Percentiles rank a stretch among this genome's conserved stretches.
Evolutionary conservation across 1,139 yeast genomes (phyloP).

Genomic region (Blastobotrys elegans): DNA sequence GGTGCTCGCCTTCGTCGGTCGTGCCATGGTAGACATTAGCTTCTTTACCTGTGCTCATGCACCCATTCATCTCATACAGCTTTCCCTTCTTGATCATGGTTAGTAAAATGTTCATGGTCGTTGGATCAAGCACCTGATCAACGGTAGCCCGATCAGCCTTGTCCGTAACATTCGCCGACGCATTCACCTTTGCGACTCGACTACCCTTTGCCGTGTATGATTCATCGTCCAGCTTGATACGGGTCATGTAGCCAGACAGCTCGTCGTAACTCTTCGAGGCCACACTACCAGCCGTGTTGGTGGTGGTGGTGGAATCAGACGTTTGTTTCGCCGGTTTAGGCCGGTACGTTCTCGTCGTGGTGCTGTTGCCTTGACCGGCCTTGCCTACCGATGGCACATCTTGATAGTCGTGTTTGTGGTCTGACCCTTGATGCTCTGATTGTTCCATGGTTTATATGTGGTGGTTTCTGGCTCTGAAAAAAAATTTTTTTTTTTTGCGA

Average conservation of each 20-base stretch:
- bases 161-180: conserved; percentile 43
- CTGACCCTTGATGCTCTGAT: too few species aligned
- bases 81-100: conserved; percentile 80
- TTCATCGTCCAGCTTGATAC: conserved; percentile 27
- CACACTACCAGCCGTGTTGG: conserved; percentile 10
- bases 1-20: conserved; percentile 50
- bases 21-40: conserved; percentile 96
- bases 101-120: conserved; percentile 78
- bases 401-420: too few species aligned
- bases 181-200: conserved; percentile 28
- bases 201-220: conserved; percentile 31
- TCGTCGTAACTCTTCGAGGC: conserved; percentile 12
- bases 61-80: conserved; percentile 83
- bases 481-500: too few species aligned
- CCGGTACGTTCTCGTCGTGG: too few species aligned
- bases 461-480: too few species aligned
- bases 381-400: too few species aligned
- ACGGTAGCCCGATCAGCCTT: conserved; percentile 93
- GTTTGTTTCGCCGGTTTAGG: too few species aligned
- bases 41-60: conserved; percentile 95
- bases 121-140: conserved; percentile 92
- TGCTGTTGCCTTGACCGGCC: too few species aligned
- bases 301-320: background rate
- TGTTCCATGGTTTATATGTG: too few species aligned
- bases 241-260: conserved; percentile 16